These are phyloP conservation scores for Syzygium grande DNA, from an alignment of 345 rosid genomes.

Conservation along the genomic window DNA sequence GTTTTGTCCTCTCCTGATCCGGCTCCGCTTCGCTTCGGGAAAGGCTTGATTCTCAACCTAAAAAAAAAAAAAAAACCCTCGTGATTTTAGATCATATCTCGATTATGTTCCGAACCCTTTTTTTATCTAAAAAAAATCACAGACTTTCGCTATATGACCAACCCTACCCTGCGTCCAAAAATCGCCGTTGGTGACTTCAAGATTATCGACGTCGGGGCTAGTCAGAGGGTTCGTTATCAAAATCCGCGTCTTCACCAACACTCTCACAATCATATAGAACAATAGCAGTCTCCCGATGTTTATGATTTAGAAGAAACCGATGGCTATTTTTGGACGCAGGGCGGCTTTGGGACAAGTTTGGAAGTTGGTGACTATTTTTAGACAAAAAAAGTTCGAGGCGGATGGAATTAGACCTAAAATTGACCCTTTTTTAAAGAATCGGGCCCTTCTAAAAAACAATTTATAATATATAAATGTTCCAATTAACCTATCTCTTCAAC, in stretches of 20 bases:
- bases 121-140: not conserved
- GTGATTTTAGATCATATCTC: too few relatives aligned
- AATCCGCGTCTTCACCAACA: not conserved
- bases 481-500: not conserved
- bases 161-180: not conserved
- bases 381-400: not conserved
- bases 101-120: not conserved
- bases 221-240: not conserved
- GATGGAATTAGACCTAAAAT: not conserved
- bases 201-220: not conserved
- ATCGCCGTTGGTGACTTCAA: rapidly evolving
- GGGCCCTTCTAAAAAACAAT: rapidly evolving
- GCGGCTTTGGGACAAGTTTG: rapidly evolving
- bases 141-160: too few relatives aligned
- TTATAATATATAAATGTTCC: not conserved
- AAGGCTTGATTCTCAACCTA: not conserved
- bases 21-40: not conserved
- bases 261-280: not conserved
- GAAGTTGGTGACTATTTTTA: not conserved
- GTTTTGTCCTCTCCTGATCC: not conserved
- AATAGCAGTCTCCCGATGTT: not conserved
- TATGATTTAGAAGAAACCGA: not conserved
- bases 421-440: rapidly evolving
- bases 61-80: not conserved
- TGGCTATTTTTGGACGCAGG: rapidly evolving